A percentile compares a stretch with the other conserved stretches of the same genome.
These are phyloP conservation scores for Nannochloris sp. DNA, from an alignment of 139 green algal species.

Conservation along the genomic window DNA sequence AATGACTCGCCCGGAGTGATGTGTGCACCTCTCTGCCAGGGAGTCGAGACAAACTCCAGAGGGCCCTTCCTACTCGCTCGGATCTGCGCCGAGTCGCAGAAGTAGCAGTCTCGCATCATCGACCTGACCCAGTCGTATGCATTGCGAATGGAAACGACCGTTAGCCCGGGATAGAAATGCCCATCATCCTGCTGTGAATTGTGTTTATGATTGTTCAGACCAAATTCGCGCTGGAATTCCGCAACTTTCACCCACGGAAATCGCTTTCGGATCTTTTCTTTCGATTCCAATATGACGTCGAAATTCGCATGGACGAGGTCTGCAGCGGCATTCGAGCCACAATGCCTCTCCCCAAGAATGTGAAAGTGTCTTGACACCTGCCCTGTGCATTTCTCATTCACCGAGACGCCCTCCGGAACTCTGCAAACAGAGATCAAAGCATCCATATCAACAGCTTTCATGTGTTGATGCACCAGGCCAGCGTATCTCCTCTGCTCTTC, in stretches of 20 bases:
- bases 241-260: neutral
- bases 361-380: neutral
- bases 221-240: neutral
- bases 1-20: neutral
- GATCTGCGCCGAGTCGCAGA: neutral
- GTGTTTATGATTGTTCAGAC: neutral
- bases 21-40: neutral
- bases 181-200: neutral
- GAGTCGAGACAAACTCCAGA: neutral
- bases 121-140: neutral
- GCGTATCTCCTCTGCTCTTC: no score
- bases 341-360: neutral
- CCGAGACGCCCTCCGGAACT: no score
- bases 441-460: no score
- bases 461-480: no score
- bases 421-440: no score
- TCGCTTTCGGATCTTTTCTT: neutral
- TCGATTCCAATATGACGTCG: neutral
- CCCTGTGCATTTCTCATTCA: no score
- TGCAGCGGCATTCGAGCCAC: neutral
- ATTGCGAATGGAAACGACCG: neutral
- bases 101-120: neutral
- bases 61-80: neutral
- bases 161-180: neutral
- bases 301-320: neutral